Conservation (phyloP, 768 basidiomycete species). For the Obba rivulosa region DNA sequence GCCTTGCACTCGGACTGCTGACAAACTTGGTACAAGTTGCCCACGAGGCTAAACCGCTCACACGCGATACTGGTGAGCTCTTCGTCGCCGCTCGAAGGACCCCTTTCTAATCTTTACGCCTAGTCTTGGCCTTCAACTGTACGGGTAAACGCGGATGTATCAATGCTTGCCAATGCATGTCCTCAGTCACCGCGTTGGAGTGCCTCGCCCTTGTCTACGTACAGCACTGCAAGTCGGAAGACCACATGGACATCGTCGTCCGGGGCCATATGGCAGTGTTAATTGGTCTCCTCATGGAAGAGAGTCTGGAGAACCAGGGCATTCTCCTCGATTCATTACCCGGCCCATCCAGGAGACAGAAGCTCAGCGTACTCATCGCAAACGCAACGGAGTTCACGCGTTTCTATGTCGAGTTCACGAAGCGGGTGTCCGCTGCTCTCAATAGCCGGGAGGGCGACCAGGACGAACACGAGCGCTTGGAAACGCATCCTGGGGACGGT, state of each 20-base stretch:
- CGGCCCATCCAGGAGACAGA: conserved; percentile 24
- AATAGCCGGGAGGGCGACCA: conserved; percentile 6
- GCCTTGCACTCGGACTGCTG: conserved; percentile 68
- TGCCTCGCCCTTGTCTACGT: conserved; percentile 47
- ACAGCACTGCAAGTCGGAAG: conserved; percentile 28
- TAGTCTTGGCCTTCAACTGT: conserved; percentile 53
- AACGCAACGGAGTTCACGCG: conserved; percentile 36
- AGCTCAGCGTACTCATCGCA: conserved; percentile 28
- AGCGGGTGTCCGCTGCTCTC: conserved; percentile 18
- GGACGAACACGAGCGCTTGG: conserved; percentile 10
- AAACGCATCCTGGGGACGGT: background rate
- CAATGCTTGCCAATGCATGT: conserved; percentile 46
- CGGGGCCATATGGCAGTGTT: conserved; percentile 73
- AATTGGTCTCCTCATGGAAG: conserved; percentile 46
- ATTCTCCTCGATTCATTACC: conserved; percentile 31
- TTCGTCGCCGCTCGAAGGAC: background rate
- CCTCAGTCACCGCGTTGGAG: conserved; percentile 39
- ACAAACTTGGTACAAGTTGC: conserved; percentile 69
- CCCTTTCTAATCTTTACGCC: background rate
- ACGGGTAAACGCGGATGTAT: conserved; percentile 44
- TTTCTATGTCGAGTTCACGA: conserved; percentile 33
- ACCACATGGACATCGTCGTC: conserved; percentile 40
- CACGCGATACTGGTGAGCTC: conserved; percentile 48
- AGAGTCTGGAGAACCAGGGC: conserved; percentile 26
- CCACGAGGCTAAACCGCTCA: conserved; percentile 39